Evolutionary conservation across 2,329 filamentous ascomycete genomes (phyloP), one percentile per base, ranked within the genome.

Genomic region (Davidsoniella neocaledoniae): DNA sequence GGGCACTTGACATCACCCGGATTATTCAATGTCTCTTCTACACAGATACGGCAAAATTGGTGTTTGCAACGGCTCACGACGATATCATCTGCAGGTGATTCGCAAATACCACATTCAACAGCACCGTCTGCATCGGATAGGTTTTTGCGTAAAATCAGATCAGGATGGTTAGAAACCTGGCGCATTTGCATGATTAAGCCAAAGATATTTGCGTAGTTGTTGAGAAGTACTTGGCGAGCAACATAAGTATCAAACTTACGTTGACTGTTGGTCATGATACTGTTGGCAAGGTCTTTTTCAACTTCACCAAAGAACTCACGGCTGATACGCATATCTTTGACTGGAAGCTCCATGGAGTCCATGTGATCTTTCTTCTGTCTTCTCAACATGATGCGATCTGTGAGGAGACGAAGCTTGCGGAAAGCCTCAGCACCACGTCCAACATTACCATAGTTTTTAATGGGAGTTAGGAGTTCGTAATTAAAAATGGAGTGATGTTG

Each of bases 151-250:
- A 96, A 66, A 45, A 98, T 83, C 36, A 98, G 66, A 65, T 98
- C 91, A 0, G 91, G 91, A 61, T 98, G 91, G 57, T 98, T 91
- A 6, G 91, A 87, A 23, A 95, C 86, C 67, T 98, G 91, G 50
- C 91, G 83, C 90, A 98, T 96, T 64, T 94, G 88, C 86, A 96
- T 96, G 60, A 98, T 95, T 50, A 98, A 74, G 60, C 88, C 90
- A 59, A 98, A 98, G 56, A 98, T 96, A 63, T 98, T 98, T 68
- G 91, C 91, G 58, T 96, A 96, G 62, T 95, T 94, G 70, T 96
- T 87, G 54, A 98, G 74, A 64, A 98, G 78, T 17, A 96, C 90
- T 68, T 87, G 88, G 55, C 87, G 85, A 16, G 86, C 83, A 37
- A 96, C 91, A 57, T 96, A 98, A 0, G 88, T 96, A 60, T 96